Conservation (phyloP, 1,139 yeast genomes). For the Diutina scorzettiae region DNA sequence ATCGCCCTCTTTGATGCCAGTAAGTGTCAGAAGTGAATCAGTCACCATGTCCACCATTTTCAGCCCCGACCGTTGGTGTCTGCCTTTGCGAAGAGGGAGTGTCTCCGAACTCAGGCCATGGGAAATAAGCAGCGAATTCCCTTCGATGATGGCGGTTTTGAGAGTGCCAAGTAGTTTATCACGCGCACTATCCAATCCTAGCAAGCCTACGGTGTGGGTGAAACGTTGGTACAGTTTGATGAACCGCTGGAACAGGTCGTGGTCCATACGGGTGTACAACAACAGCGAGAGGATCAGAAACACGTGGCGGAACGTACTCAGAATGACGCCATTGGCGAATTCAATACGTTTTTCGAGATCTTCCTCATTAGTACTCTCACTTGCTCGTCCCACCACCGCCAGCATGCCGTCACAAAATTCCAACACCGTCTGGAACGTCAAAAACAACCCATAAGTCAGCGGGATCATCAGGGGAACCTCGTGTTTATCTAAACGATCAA, state of each 20-base stretch:
- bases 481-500: not conserved
- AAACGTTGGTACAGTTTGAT: constrained; percentile 1
- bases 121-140: not conserved
- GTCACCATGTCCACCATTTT: not conserved
- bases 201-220: not conserved
- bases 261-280: constrained; percentile 2
- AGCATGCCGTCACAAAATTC: not conserved
- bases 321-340: not conserved
- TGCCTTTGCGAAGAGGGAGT: not conserved
- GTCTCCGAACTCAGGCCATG: not conserved
- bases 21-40: not conserved
- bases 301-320: not conserved
- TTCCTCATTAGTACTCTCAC: not conserved
- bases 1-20: not conserved
- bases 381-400: not conserved
- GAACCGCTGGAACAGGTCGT: not conserved
- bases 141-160: not conserved
- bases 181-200: constrained; percentile 1
- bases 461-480: not conserved
- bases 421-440: not conserved
- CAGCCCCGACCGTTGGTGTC: not conserved
- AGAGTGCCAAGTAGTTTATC: not conserved
- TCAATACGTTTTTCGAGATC: constrained; percentile 1
- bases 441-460: not conserved
- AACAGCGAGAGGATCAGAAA: not conserved